These are phyloP conservation scores for Poa pratensis DNA, from an alignment of 176 grass and related monocot genomes.

Conservation along the genomic window DNA sequence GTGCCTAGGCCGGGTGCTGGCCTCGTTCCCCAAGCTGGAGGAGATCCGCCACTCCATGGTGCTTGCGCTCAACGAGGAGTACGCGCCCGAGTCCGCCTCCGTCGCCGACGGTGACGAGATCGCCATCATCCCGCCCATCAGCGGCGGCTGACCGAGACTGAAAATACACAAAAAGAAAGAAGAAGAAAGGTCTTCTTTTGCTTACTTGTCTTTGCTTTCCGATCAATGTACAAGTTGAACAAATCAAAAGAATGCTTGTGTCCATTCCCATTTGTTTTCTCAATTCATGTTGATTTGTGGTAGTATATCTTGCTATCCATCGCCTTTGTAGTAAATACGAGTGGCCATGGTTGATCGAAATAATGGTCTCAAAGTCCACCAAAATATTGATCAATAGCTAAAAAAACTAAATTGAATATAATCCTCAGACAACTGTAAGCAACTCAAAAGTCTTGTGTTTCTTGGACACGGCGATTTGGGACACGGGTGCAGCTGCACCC, in stretches of 20 bases:
- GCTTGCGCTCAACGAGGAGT: conserved; percentile 86
- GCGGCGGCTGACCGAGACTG: conserved; percentile 56
- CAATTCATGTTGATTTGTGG: not conserved
- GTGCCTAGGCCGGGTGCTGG: conserved; percentile 65
- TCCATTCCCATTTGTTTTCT: not conserved
- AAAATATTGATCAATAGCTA: not conserved
- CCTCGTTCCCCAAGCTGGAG: conserved; percentile 69
- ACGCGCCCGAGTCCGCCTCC: conserved; percentile 61
- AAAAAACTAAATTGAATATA: not conserved
- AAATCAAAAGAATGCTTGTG: not conserved
- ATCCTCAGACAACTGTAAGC: not conserved
- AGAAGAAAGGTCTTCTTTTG: conserved; percentile 24
- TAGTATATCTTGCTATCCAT: not conserved
- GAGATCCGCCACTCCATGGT: conserved; percentile 85
- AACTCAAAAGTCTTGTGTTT: too few relatives aligned
- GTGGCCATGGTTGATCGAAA: not conserved
- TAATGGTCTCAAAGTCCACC: not conserved
- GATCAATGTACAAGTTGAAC: not conserved
- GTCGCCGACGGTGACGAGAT: conserved; percentile 76
- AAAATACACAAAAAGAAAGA: not conserved
- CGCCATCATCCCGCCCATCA: conserved; percentile 90
- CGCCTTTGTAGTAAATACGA: not conserved
- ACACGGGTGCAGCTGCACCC: too few relatives aligned
- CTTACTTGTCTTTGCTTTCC: not conserved
- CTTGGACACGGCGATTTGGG: too few relatives aligned